Percentiles rank a stretch among this genome's conserved stretches.
Conservation (phyloP, 768 basidiomycete genomes). For the Crassisporium funariophilum region DNA sequence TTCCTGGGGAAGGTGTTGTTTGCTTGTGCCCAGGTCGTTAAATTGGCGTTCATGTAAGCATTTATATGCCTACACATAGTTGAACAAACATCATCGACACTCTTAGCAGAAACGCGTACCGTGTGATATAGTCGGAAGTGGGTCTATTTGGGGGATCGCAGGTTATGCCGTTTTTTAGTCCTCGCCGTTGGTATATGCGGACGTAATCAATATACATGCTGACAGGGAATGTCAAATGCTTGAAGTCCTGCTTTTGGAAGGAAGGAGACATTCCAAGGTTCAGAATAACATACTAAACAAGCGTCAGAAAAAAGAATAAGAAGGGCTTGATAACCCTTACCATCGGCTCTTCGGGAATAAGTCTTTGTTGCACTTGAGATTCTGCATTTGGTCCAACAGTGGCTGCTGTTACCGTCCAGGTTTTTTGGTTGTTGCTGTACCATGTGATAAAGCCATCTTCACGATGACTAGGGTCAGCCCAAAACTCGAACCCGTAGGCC, state of each 20-base stretch:
- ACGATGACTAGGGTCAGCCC: constrained; percentile 68
- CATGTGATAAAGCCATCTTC: constrained; percentile 82
- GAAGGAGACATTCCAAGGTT: constrained; percentile 81
- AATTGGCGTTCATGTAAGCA: constrained; percentile 78
- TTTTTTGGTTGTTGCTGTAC: constrained; percentile 63
- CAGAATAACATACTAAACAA: constrained; percentile 71
- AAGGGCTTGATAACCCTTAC: constrained; percentile 42
- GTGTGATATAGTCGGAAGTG: constrained; percentile 77
- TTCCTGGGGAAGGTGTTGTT: constrained; percentile 80
- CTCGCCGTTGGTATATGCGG: constrained; percentile 81
- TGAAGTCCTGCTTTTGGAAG: constrained; percentile 76
- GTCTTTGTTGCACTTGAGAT: constrained; percentile 59
- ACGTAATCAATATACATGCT: constrained; percentile 90
- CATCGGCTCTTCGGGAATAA: constrained; percentile 94
- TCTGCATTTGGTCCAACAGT: constrained; percentile 68
- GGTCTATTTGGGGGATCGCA: constrained; percentile 82
- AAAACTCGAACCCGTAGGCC: constrained; percentile 80
- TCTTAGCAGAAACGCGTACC: no score
- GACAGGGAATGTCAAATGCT: constrained; percentile 74
- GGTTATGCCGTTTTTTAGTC: constrained; percentile 64
- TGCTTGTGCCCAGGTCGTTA: constrained; percentile 83
- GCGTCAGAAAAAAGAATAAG: constrained; percentile 4
- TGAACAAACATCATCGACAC: neutral
- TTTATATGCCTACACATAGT: constrained; percentile 36
- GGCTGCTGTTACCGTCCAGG: constrained; percentile 72